Percentiles rank a stretch among this genome's conserved stretches.
phyloP scores from a whole-genome alignment of 176 grass and related monocot species.

The Carex parvula region DNA sequence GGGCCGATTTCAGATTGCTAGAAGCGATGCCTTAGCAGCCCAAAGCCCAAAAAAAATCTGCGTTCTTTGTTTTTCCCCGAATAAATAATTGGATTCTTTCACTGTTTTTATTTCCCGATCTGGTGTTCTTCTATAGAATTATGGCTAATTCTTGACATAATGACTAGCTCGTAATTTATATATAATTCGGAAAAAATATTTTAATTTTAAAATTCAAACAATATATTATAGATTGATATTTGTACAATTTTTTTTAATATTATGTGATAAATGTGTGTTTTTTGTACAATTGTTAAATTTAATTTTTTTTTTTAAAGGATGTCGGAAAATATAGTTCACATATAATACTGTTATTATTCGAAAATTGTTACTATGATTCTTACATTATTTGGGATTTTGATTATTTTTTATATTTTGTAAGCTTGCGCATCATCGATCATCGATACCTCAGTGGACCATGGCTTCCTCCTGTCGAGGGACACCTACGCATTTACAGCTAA shows the following conservation, averaged over 20 bases:
- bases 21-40: neutral
- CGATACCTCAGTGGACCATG: conserved; percentile 35
- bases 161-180: too few species aligned
- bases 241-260: too few species aligned
- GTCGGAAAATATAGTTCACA: too few species aligned
- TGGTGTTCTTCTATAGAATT: neutral
- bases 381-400: neutral
- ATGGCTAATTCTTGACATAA: neutral
- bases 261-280: too few species aligned
- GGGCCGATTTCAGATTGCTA: neutral
- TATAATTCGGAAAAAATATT: too few species aligned
- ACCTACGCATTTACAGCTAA: conserved; percentile 42
- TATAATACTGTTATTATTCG: too few species aligned
- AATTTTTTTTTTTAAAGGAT: too few species aligned
- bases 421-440: conserved; percentile 59
- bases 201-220: too few species aligned
- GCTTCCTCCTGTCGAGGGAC: conserved; percentile 35
- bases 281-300: too few species aligned
- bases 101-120: neutral
- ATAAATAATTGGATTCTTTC: neutral
- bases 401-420: conserved; percentile 8
- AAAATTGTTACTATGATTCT: too few species aligned
- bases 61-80: neutral
- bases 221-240: too few species aligned
- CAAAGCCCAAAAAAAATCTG: conserved; percentile 4